Percentiles rank a stretch among this genome's conserved stretches.
phyloP scores from a whole-genome alignment of 202 grass and related monocot genomes.

The Carex sylvatica region DNA sequence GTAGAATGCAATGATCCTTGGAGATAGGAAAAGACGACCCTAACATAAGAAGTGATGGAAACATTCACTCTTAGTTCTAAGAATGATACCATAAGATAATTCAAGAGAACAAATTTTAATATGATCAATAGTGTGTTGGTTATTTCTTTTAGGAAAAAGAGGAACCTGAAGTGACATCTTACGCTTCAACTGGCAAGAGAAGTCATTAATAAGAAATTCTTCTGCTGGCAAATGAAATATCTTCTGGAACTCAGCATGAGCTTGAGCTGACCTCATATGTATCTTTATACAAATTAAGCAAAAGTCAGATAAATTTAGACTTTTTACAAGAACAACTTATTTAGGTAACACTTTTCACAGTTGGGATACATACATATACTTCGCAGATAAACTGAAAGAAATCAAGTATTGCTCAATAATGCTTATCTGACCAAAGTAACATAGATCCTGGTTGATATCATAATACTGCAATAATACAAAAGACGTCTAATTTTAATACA shows the following conservation, averaged over 20 bases:
- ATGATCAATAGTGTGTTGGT: neutral
- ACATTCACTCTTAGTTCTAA: neutral
- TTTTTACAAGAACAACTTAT: neutral
- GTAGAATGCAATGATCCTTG: constrained; percentile 92
- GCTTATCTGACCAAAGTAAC: neutral
- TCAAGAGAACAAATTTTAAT: neutral
- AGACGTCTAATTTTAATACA: neutral
- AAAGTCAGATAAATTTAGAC: neutral
- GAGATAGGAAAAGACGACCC: constrained; percentile 93
- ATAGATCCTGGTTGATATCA: neutral
- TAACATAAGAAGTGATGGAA: constrained; percentile 29
- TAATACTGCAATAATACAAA: neutral
- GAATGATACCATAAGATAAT: neutral
- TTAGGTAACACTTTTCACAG: neutral
- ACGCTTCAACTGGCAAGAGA: constrained; percentile 92
- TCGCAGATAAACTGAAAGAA: neutral
- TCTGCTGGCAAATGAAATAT: constrained; percentile 80
- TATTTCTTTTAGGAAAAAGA: constrained; percentile 13
- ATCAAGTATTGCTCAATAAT: neutral
- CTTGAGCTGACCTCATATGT: constrained; percentile 69
- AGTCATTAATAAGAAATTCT: constrained; percentile 96
- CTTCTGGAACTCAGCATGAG: constrained; percentile 91
- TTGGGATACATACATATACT: neutral
- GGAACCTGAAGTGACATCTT: constrained; percentile 74
- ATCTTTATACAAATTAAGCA: constrained; percentile 45